Evolutionary conservation across 257 asterid genomes (phyloP).

Genomic region (Hygrophila difformis): DNA sequence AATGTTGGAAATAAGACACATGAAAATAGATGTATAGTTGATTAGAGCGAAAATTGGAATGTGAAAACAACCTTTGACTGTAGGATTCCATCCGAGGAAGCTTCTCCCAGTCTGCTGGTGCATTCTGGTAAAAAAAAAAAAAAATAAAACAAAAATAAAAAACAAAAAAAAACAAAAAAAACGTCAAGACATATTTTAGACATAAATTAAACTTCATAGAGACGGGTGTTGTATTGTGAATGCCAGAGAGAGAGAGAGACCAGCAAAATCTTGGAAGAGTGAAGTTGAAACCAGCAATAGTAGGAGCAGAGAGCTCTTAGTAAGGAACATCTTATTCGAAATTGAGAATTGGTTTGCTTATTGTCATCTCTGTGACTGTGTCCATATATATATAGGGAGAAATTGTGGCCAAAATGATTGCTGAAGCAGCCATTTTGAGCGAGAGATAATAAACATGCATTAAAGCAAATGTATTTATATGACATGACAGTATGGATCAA

Average conservation of each 20-base stretch:
- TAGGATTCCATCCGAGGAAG: slow-evolving; percentile 10
- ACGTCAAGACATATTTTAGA: neutral
- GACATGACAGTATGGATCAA: too few relatives aligned
- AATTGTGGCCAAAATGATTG: slow-evolving; percentile 19
- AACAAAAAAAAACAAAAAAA: too few relatives aligned
- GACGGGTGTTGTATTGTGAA: neutral
- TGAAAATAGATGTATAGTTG: neutral
- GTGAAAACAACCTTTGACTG: slow-evolving; percentile 30
- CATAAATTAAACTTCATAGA: too few relatives aligned
- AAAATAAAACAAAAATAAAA: too few relatives aligned
- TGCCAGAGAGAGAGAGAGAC: slow-evolving; percentile 19
- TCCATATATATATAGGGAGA: slow-evolving; percentile 22
- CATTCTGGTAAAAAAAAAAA: slow-evolving; percentile 26
- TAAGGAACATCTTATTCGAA: neutral
- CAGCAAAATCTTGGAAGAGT: slow-evolving; percentile 23
- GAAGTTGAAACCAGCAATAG: slow-evolving; percentile 22
- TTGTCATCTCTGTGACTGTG: too few relatives aligned
- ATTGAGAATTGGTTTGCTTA: neutral
- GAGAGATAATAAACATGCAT: too few relatives aligned
- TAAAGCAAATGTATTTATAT: neutral
- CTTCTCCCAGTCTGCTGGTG: slow-evolving; percentile 27
- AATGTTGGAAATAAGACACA: neutral
- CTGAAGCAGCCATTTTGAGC: slow-evolving; percentile 27
- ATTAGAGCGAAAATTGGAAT: neutral
- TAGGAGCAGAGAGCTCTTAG: slow-evolving; percentile 18